phyloP scores from a whole-genome alignment of 106 monocot species.

The Ottelia alismoides region DNA sequence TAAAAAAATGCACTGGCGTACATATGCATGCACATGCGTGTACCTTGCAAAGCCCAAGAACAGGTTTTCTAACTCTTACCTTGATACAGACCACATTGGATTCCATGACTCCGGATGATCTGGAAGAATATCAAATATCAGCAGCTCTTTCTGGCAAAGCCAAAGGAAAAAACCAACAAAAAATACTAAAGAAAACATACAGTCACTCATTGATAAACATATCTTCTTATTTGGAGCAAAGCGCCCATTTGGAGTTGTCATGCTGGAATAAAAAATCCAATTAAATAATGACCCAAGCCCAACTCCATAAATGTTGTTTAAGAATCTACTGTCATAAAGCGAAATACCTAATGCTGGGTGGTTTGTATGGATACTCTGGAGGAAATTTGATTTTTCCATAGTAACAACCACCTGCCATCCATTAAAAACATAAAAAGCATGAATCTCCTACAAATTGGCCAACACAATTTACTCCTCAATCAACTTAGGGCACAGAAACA shows the following conservation, averaged over 20 bases:
- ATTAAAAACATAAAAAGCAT: no score
- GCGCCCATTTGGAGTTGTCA: constrained; percentile 84
- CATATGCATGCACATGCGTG: no score
- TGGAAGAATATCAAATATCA: constrained; percentile 23
- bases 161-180: background rate
- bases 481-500: no score
- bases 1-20: no score
- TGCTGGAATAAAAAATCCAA: constrained; percentile 26
- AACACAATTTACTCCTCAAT: no score
- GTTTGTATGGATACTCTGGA: constrained; percentile 89
- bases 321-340: no score
- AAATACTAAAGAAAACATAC: constrained; percentile 19
- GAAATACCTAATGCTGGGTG: constrained; percentile 84
- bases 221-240: constrained; percentile 80
- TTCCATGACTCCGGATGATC: constrained; percentile 98
- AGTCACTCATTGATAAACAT: constrained; percentile 61
- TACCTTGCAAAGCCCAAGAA: no score
- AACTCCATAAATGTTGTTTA: no score
- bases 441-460: no score
- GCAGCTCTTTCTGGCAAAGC: no score
- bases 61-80: no score
- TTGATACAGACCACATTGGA: constrained; percentile 92
- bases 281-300: background rate
- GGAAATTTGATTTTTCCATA: constrained; percentile 94
- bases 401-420: constrained; percentile 93